Evolutionary conservation across 345 rosid species (phyloP), one percentile per base, ranked within the genome.

Genomic region (Lagerstroemia speciosa): DNA sequence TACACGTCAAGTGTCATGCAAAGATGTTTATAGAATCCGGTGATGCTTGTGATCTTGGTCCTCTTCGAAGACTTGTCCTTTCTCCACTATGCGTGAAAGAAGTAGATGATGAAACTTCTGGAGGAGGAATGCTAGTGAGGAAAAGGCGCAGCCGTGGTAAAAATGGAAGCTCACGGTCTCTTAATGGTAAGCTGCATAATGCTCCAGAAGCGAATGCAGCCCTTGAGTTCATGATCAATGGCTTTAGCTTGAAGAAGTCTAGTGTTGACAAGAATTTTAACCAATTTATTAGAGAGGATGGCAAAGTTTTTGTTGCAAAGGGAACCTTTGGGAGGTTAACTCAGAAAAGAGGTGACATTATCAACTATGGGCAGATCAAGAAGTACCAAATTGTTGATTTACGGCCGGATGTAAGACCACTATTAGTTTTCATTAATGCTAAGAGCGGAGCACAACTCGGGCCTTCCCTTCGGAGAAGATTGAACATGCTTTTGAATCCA

Each of bases 361-460:
- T 60, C 20, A 66, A 58, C 65, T 52, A 45, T 62, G 70, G 65
- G 66, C 76, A 69, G 65, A 75, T 60, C 62, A 86, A 78, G 73
- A 86, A 72, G 68, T 79, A 72, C 70, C 34, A 45, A 40, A 73
- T 86, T 72, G 81, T 79, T 65, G 88, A 90, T 73, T 75, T 84
- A 68, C 86, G 89, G 53, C 74, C 80, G 17, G 88, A 83, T 74
- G 85, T 84, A 37, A 83, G 91, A 73, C 96, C 96, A 20, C 83
- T 90, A 64, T 75, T 90, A 72, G 96, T 90, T 69, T 87, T 90
- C 60, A 84, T 90, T 62, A 90, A 90, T 79, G 83, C 87, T 72
- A 90, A 86, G 78, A 90, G 96, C 31, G 96, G 96, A 64, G 96
- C 89, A 65, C 93, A 83, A 75, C 87, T 75, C 53, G 96, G 96